Conservation (phyloP, 768 basidiomycete genomes). For the Pleurotus tuber-regium region DNA sequence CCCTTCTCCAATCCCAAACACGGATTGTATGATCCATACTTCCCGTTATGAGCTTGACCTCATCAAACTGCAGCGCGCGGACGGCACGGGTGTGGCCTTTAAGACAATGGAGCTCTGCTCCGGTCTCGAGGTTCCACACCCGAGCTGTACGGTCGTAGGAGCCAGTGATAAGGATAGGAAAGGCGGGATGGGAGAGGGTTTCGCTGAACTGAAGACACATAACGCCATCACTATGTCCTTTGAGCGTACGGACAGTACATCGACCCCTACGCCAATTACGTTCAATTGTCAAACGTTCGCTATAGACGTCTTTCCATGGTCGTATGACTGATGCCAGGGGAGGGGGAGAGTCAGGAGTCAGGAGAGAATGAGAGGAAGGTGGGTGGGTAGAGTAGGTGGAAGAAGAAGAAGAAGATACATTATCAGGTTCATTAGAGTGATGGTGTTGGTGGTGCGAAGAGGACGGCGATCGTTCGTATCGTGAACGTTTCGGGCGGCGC, state of each 20-base stretch:
- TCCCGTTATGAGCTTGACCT: constrained; percentile 91
- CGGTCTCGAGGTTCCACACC: constrained; percentile 96
- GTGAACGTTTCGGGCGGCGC: constrained; percentile 52
- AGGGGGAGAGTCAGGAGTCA: constrained; percentile 22
- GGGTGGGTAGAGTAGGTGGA: constrained; percentile 3
- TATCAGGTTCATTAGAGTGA: constrained; percentile 13
- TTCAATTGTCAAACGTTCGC: constrained; percentile 94
- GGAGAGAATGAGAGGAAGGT: neutral
- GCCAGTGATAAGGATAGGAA: constrained; percentile 95
- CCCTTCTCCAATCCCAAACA: constrained; percentile 95
- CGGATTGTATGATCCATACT: constrained; percentile 95
- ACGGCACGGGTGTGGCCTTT: constrained; percentile 92
- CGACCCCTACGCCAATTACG: constrained; percentile 96
- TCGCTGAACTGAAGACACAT: constrained; percentile 98
- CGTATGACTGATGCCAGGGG: constrained; percentile 55
- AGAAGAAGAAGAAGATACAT: constrained; percentile 13
- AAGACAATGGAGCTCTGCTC: constrained; percentile 76
- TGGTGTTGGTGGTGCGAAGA: constrained; percentile 12
- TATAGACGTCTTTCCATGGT: constrained; percentile 98
- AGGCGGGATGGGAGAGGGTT: constrained; percentile 74
- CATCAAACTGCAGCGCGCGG: constrained; percentile 92
- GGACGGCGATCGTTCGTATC: constrained; percentile 27
- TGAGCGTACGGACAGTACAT: constrained; percentile 78
- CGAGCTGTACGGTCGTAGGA: constrained; percentile 94
- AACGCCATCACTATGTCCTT: constrained; percentile 93